phyloP scores from a whole-genome alignment of 2,329 filamentous ascomycete genomes.

The Zymoseptoria tritici region DNA sequence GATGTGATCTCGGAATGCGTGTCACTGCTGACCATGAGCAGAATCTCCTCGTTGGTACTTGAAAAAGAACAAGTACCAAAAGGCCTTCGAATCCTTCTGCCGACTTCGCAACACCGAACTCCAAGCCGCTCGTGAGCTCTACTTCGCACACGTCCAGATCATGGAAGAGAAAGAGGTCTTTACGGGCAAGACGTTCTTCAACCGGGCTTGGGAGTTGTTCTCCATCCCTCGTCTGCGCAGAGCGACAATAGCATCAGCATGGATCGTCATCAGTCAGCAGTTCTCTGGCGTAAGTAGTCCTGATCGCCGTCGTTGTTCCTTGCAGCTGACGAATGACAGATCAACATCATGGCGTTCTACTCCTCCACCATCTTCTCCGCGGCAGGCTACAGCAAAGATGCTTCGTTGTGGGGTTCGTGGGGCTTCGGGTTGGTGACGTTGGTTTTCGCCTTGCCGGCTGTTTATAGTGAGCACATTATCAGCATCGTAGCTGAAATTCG shows the following conservation, averaged over 20 bases:
- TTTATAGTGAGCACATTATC: constrained; percentile 35
- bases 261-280: constrained; percentile 19
- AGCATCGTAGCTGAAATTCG: background rate
- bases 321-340: constrained; percentile 9
- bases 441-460: constrained; percentile 50
- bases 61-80: constrained; percentile 16
- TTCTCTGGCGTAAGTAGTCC: constrained; percentile 19
- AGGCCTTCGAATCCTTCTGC: constrained; percentile 40
- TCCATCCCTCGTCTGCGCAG: constrained; percentile 20
- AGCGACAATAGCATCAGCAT: constrained; percentile 16
- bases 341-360: constrained; percentile 36
- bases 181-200: constrained; percentile 6
- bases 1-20: no score
- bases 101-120: constrained; percentile 25
- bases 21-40: background rate
- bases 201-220: constrained; percentile 16
- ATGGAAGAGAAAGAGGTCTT: constrained; percentile 21
- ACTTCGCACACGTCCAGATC: constrained; percentile 21
- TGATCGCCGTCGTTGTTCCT: constrained; percentile 22
- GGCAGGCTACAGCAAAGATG: constrained; percentile 33
- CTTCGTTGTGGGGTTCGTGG: constrained; percentile 48
- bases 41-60: constrained; percentile 25
- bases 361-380: constrained; percentile 27
- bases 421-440: constrained; percentile 55
- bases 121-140: constrained; percentile 27